phyloP scores from a whole-genome alignment of 1,284 basidiomycete genomes.

The Apiotrichum brassicae region DNA sequence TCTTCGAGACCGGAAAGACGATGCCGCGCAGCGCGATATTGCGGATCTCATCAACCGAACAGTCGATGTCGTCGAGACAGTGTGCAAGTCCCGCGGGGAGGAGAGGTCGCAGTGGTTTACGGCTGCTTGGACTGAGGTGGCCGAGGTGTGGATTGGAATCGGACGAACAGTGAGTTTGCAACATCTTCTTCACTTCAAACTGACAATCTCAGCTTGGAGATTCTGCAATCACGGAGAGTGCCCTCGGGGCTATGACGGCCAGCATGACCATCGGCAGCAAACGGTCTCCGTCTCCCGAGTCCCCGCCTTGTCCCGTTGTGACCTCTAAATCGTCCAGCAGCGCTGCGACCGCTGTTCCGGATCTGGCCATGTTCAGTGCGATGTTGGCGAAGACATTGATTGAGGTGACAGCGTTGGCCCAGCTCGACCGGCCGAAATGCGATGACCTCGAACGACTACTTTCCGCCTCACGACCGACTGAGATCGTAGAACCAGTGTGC shows the following conservation, averaged over 20 bases:
- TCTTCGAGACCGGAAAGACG: conserved; percentile 8
- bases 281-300: not conserved
- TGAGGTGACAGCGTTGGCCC: too few species aligned
- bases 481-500: not conserved
- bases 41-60: conserved; percentile 18
- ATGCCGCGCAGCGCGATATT: conserved; percentile 10
- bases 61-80: conserved; percentile 21
- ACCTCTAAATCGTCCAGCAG: too few species aligned
- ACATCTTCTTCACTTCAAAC: not conserved
- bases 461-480: too few species aligned
- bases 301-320: too few species aligned
- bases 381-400: too few species aligned
- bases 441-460: too few species aligned
- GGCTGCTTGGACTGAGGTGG: conserved; percentile 27
- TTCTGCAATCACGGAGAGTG: conserved; percentile 27
- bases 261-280: not conserved
- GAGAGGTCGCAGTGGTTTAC: conserved; percentile 20
- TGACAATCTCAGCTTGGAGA: conserved; percentile 34
- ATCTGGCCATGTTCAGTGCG: too few species aligned
- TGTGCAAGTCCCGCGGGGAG: conserved; percentile 18
- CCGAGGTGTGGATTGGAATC: conserved; percentile 41
- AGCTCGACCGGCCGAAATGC: too few species aligned
- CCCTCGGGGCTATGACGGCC: conserved; percentile 18
- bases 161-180: conserved; percentile 33
- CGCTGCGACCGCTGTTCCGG: too few species aligned